Percentiles rank a stretch among this genome's conserved stretches.
These are phyloP conservation scores for Choricystis sp. DNA, from an alignment of 139 green algal genomes.

Conservation along the genomic window DNA sequence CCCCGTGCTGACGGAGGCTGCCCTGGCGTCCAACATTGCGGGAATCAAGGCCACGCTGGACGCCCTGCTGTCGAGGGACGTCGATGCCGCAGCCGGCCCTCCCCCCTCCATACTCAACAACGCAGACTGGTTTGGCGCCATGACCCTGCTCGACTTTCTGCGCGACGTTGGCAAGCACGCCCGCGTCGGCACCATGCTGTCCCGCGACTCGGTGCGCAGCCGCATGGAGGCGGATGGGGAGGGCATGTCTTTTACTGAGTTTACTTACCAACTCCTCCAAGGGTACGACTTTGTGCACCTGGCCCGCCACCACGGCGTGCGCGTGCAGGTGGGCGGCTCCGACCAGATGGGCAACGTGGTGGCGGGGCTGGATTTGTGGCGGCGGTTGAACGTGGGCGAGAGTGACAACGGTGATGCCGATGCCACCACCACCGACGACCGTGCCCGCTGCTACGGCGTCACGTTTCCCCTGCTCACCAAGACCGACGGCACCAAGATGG, in stretches of 20 bases:
- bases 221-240: slow-evolving; percentile 61
- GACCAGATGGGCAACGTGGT: slow-evolving; percentile 99
- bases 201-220: slow-evolving; percentile 82
- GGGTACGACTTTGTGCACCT: slow-evolving; percentile 98
- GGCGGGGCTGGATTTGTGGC: slow-evolving; percentile 70
- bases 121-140: slow-evolving; percentile 71
- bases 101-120: slow-evolving; percentile 68
- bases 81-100: background rate
- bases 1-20: slow-evolving; percentile 67
- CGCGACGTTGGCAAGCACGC: slow-evolving; percentile 80
- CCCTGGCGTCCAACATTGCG: slow-evolving; percentile 64
- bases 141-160: slow-evolving; percentile 83
- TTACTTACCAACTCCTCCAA: slow-evolving; percentile 97
- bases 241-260: slow-evolving; percentile 86
- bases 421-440: background rate
- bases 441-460: slow-evolving; percentile 49
- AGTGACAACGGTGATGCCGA: background rate
- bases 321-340: slow-evolving; percentile 79
- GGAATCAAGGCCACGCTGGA: slow-evolving; percentile 28
- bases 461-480: slow-evolving; percentile 83
- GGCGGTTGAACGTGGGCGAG: slow-evolving; percentile 18
- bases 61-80: slow-evolving; percentile 11
- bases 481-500: slow-evolving; percentile 88
- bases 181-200: slow-evolving; percentile 85
- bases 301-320: slow-evolving; percentile 48